Base-by-base conservation (phyloP, 2,329 filamentous ascomycete species). In the Magnaporthiopsis rhizophila region DNA sequence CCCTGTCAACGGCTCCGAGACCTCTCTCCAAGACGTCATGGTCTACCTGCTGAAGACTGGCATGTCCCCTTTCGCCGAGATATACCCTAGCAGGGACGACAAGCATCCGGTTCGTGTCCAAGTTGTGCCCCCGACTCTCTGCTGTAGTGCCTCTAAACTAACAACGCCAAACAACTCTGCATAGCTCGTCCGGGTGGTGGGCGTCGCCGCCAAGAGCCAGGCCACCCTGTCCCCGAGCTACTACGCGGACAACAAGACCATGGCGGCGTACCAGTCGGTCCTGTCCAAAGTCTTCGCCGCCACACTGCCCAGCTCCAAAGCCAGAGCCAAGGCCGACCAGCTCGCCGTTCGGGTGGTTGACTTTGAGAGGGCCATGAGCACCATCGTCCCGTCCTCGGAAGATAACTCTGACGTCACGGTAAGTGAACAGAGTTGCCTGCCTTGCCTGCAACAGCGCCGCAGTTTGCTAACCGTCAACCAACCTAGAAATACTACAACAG, bases 401-500 rank as follows among this genome's bases (percentile, higher is more conserved):
- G 28, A 30, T 1, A 26, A 57, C 15, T 34, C 3, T 15, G 58
- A 60, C 32, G 30, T 60, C 8, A 60, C 13, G 13, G 58, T 60
- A 36, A 15, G 58, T 6, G 7, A 36, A 6, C 57, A 30, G 57
- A 24, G 18, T 30, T n/a, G n/a, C n/a, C n/a, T 58, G 4, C 11
- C 21, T 6, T 53, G 2, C 18, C 9, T 21, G 3, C 28, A 3
- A 7, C 57, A 58, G 9, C 21, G 56, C 4, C 7, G 56, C 57
- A 18, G 57, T 26, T 11, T 2, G 4, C 57, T 58, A 28, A 58
- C 12, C 6, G 13, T 18, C 34, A 30, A 30, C 28, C 28, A 30
- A 21, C 85, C 60, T 84, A 81, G 28, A 79, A 84, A 72, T 83
- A 80, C 68, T 86, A 86, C 71, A 86, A 86, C 66, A 82, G 83